phyloP scores from a whole-genome alignment of 352 stramenopile species.

The Elongisporangium undulatum region DNA sequence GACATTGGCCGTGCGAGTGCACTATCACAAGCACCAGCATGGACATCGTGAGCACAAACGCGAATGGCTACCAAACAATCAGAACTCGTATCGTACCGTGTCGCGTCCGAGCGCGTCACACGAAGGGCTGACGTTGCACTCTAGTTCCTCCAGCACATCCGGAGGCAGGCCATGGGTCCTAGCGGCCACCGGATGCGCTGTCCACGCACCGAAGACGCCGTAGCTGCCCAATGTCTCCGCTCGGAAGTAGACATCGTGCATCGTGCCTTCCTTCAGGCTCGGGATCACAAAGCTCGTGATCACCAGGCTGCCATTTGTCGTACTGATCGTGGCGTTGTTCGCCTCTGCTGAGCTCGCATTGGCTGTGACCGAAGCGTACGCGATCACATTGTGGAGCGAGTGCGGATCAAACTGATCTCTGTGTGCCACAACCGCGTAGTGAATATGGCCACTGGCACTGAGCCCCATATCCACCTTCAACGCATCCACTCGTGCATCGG shows the following conservation, averaged over 20 bases:
- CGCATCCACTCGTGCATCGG: conserved; percentile 62
- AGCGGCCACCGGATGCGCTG: conserved; percentile 32
- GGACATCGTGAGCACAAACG: neutral
- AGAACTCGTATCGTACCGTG: conserved; percentile 17
- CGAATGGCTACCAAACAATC: neutral
- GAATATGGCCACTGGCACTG: conserved; percentile 44
- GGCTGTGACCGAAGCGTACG: conserved; percentile 1
- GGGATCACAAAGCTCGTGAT: conserved; percentile 39
- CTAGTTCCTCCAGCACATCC: conserved; percentile 59
- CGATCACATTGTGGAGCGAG: conserved; percentile 14
- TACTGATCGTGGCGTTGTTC: conserved; percentile 14
- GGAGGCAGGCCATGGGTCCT: conserved; percentile 59
- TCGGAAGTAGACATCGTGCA: conserved; percentile 72
- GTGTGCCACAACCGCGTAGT: conserved; percentile 55
- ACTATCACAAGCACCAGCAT: conserved; percentile 17
- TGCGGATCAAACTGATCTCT: conserved; percentile 12
- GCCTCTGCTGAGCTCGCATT: conserved; percentile 12
- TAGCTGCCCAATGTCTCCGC: conserved; percentile 69
- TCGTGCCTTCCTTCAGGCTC: conserved; percentile 43
- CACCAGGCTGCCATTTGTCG: conserved; percentile 17
- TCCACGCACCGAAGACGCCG: conserved; percentile 65
- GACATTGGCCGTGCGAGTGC: conserved; percentile 38
- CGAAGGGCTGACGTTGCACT: conserved; percentile 35
- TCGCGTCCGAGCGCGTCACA: conserved; percentile 52
- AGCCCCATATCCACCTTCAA: conserved; percentile 51